Base-by-base conservation (phyloP, 2,329 filamentous ascomycete species). In the Penicillium sp. region DNA sequence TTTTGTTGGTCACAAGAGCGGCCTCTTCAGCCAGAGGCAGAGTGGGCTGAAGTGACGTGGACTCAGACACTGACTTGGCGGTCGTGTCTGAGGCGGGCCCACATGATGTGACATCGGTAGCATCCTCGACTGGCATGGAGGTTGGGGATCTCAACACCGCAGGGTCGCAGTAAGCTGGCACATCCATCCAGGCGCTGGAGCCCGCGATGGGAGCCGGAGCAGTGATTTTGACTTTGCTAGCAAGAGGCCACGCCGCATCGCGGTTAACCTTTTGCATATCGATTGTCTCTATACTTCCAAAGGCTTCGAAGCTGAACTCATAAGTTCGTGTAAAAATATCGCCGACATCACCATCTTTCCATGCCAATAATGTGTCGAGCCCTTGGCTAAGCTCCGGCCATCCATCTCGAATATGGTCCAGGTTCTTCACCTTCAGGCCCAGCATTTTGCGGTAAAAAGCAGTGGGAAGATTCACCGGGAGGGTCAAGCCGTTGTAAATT, bases 401-500 rank as follows among this genome's bases (percentile, higher is more conserved):
- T 4, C 91, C 92, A 66, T 97, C 92, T 3, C 82, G 80, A 60
- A 97, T 91, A 70, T 92, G 87, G 46, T 91, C 84, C 2, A 94
- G 78, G 55, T 87, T 83, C 34, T 84, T 85, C 16, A 89, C 85
- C 9, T 87, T 85, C 57, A 88, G 79, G 9, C 84, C 85, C 0
- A 96, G 79, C 0, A 97, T 81, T 65, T 90, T 90, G 52, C 86
- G 83, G 75, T 99, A 99, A 4, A 99, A 82, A 0, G 87, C 90
- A 56, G 85, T 83, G 0, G 94, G 94, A 59, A 99, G 94, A 1
- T 89, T 96, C 41, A 97, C 83, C 0, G 94, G 94, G 1, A 99
- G 79, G 0, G 92, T 96, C 25, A 97, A 80, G 1, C 93, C 93
- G 64, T 99, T 99, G 76, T 94, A 97, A 5, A 97, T 78, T 5